Evolutionary conservation across 2,329 filamentous ascomycete species (phyloP), one percentile per base, ranked within the genome.

Genomic region (Aspergillus uvarum): DNA sequence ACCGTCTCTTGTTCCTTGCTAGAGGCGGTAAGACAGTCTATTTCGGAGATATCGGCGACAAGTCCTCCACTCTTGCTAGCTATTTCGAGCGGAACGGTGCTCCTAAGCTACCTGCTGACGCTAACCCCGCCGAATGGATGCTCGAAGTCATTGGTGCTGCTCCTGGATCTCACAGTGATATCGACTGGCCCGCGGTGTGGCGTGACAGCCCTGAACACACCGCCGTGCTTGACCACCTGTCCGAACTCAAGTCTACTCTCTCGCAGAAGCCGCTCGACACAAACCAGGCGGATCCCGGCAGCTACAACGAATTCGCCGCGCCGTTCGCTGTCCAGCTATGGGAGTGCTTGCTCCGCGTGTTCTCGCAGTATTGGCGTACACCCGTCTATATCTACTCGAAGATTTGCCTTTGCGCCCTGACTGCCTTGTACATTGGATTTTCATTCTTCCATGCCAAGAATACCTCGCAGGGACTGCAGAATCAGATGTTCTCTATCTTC

Each of bases 401-500:
- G 81, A 73, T 82, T 0, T 79, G 83, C 1, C 86, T 96, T 19
- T 91, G 88, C 71, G 78, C 84, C 24, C 76, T 87, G 16, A 82
- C 83, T 65, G 81, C 88, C 4, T 82, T 96, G 12, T 96, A 94
- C 74, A 91, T 96, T 70, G 91, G 91, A 51, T 92, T 94, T 77
- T 88, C 89, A 62, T 93, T 96, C 79, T 92, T 86, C 83, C 83
- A 87, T 26, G 88, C 90, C 1, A 82, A 85, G 47, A 89, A 91
- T 78, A 88, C 85, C 42, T 84, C 88, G 48, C 91, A 94, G 73
- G 92, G 92, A 64, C 81, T 96, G 4, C 90, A 94, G 76, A 96
- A 96, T 78, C 91, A 96, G 73, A 92, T 95, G 87, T 96, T 96
- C 73, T 84, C 87, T 74, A 89, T 96, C 66, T 96, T 96, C 84